Conservation (phyloP, 148 eudicot genomes). For the Camellia sinensis region DNA sequence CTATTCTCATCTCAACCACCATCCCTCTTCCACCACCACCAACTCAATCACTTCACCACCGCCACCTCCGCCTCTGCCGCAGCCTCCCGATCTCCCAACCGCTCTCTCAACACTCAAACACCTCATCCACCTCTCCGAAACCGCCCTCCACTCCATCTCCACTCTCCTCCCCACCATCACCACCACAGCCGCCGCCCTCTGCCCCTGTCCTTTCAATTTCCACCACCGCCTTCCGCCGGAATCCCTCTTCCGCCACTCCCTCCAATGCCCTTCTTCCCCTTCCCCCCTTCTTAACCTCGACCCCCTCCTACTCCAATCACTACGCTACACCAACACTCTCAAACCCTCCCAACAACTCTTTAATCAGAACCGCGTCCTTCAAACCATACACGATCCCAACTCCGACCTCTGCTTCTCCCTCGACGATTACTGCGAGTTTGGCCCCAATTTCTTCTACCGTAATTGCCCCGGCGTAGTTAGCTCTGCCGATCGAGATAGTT, state of each 20-base stretch:
- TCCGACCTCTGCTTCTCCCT: constrained; percentile 13
- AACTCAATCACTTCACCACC: background rate
- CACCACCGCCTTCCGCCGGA: too few species aligned
- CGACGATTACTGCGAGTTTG: constrained; percentile 26
- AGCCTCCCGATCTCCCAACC: constrained; percentile 26
- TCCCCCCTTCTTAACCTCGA: too few species aligned
- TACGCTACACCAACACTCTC: constrained; percentile 19
- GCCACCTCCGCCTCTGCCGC: background rate
- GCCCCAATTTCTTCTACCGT: constrained; percentile 55
- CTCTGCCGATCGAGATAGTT: constrained; percentile 17
- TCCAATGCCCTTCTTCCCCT: too few species aligned
- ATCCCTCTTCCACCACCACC: constrained; percentile 19
- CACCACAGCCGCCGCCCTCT: too few species aligned
- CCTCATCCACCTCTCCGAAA: constrained; percentile 49
- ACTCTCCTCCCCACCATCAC: too few species aligned
- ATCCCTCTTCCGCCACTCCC: too few species aligned
- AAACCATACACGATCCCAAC: constrained; percentile 28
- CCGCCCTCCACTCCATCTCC: constrained; percentile 18
- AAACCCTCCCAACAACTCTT: constrained; percentile 30
- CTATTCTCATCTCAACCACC: background rate
- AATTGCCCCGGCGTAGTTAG: constrained; percentile 73
- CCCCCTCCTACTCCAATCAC: too few species aligned
- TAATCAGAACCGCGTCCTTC: constrained; percentile 29
- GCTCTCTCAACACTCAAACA: constrained; percentile 19
- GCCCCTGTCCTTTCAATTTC: too few species aligned